phyloP scores from a whole-genome alignment of 176 grass and related monocot genomes.

The Themeda triandra region DNA sequence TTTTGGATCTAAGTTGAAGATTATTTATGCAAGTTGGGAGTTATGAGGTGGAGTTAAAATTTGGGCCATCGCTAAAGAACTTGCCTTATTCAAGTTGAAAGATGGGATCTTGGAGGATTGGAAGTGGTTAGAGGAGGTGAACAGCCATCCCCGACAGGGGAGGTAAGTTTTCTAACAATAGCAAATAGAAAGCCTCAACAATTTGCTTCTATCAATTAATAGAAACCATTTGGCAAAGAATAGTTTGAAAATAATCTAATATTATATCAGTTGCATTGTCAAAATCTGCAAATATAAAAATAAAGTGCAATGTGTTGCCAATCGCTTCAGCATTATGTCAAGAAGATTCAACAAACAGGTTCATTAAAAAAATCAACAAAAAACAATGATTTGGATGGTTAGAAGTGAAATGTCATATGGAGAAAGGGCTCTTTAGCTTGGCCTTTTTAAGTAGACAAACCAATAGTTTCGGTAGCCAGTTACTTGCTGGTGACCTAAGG shows the following conservation, averaged over 20 bases:
- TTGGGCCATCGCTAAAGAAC: neutral
- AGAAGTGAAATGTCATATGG: neutral
- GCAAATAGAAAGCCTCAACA: neutral
- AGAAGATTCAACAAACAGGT: neutral
- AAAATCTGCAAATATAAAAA: neutral
- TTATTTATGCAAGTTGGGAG: neutral
- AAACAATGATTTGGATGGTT: neutral
- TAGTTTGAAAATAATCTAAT: no score
- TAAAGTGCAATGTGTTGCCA: neutral
- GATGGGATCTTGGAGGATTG: neutral
- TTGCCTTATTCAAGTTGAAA: neutral
- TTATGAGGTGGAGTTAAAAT: neutral
- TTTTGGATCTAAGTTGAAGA: neutral
- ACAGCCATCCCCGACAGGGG: neutral
- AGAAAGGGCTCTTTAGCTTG: neutral
- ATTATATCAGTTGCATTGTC: neutral
- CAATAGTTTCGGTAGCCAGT: neutral
- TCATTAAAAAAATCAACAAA: neutral
- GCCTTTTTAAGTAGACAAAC: neutral
- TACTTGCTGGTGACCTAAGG: conserved; percentile 13
- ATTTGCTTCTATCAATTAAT: no score
- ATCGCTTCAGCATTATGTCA: neutral
- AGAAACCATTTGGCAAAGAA: no score
- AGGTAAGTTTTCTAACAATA: neutral
- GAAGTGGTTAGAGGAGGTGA: neutral